Evolutionary conservation across 2,329 filamentous ascomycete species (phyloP).

Genomic region (Epicoccum nigrum): DNA sequence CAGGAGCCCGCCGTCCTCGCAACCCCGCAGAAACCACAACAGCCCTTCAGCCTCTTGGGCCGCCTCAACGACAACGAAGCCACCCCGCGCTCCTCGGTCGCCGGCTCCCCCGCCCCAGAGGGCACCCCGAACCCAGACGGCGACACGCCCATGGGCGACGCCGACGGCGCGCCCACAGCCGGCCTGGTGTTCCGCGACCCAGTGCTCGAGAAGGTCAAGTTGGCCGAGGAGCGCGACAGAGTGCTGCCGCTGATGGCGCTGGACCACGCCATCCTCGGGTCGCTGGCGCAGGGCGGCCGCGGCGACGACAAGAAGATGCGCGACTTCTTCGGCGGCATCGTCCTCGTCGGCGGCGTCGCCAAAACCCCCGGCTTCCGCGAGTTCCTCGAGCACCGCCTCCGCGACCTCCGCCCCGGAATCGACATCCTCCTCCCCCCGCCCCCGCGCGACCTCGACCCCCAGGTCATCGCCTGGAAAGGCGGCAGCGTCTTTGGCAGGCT

Average conservation of each 20-base stretch:
- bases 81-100: conserved; percentile 84
- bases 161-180: conserved; percentile 25
- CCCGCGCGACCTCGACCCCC: conserved; percentile 93
- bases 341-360: conserved; percentile 47
- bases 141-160: conserved; percentile 53
- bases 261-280: conserved; percentile 87
- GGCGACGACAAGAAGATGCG: conserved; percentile 92
- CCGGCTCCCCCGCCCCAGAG: conserved; percentile 86
- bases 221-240: conserved; percentile 73
- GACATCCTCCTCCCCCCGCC: conserved; percentile 68
- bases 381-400: conserved; percentile 82
- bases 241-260: conserved; percentile 83
- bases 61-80: conserved; percentile 72
- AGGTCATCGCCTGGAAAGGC: conserved; percentile 98
- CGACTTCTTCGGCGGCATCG: conserved; percentile 67
- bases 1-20: conserved; percentile 57
- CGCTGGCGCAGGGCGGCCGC: conserved; percentile 83
- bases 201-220: conserved; percentile 56
- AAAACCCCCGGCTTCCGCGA: conserved; percentile 72
- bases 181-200: conserved; percentile 49
- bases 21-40: conserved; percentile 61
- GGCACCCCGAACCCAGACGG: conserved; percentile 67
- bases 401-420: conserved; percentile 66
- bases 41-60: conserved; percentile 72
- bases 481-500: conserved; percentile 95